Conservation (phyloP, 1,284 basidiomycete genomes). For the Pseudozyma flocculosa region DNA sequence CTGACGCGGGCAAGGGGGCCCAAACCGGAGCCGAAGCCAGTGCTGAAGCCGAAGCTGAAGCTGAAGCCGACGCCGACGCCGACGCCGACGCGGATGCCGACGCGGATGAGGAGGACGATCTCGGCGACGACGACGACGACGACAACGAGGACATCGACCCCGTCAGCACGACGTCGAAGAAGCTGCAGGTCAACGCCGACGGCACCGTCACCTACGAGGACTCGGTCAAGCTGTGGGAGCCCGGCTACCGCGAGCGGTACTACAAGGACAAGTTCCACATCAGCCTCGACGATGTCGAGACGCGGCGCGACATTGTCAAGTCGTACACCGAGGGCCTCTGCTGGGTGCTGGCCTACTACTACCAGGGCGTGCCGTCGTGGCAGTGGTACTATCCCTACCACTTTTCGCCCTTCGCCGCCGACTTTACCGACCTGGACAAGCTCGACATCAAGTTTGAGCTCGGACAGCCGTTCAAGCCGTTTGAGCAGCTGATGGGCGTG, state of each 20-base stretch:
- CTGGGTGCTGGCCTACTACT: constrained; percentile 98
- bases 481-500: constrained; percentile 96
- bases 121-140: constrained; percentile 66
- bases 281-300: constrained; percentile 70
- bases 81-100: constrained; percentile 52
- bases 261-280: constrained; percentile 91
- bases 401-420: constrained; percentile 95
- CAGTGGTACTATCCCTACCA: constrained; percentile 99
- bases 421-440: constrained; percentile 74
- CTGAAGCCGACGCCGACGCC: constrained; percentile 3
- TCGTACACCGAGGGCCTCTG: constrained; percentile 89
- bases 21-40: too few species aligned
- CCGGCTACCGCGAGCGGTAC: constrained; percentile 83
- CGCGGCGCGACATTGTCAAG: constrained; percentile 75
- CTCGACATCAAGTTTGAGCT: constrained; percentile 77
- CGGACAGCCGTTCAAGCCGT: constrained; percentile 90
- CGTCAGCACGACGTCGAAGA: constrained; percentile 28
- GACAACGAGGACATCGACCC: constrained; percentile 42
- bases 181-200: constrained; percentile 52
- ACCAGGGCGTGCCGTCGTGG: constrained; percentile 94
- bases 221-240: constrained; percentile 74
- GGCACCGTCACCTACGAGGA: constrained; percentile 81
- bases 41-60: too few species aligned
- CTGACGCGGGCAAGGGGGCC: too few species aligned
- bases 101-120: constrained; percentile 65